phyloP scores from a whole-genome alignment of 176 grass and related monocot genomes.

The Oryza meridionalis region DNA sequence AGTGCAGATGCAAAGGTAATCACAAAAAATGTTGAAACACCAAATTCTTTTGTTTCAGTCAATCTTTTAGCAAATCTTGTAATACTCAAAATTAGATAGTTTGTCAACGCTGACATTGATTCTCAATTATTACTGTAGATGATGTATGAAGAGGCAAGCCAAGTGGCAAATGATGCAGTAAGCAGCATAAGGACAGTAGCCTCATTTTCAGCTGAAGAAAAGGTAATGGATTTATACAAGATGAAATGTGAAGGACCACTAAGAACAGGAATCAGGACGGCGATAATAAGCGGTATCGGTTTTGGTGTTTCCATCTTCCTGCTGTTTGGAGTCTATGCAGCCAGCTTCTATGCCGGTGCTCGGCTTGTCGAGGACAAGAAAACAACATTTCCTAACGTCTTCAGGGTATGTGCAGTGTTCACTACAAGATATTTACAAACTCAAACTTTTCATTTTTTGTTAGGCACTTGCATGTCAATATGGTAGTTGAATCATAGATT shows the following conservation, averaged over 20 bases:
- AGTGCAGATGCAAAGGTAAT: constrained; percentile 83
- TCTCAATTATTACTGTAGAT: constrained; percentile 46
- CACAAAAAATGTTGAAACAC: neutral
- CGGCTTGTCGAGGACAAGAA: constrained; percentile 53
- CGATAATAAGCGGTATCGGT: constrained; percentile 74
- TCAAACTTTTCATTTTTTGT: neutral
- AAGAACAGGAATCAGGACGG: constrained; percentile 69
- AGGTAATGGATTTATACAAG: constrained; percentile 75
- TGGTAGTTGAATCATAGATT: neutral
- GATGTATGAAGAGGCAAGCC: constrained; percentile 91
- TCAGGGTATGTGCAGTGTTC: constrained; percentile 53
- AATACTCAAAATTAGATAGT: neutral
- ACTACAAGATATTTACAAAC: neutral
- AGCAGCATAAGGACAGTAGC: constrained; percentile 86
- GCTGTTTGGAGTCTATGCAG: constrained; percentile 44
- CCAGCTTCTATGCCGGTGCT: constrained; percentile 76
- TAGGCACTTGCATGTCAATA: neutral
- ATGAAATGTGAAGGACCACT: constrained; percentile 75
- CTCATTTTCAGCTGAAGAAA: constrained; percentile 90
- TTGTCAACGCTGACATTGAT: constrained; percentile 4
- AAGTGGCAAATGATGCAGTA: constrained; percentile 85
- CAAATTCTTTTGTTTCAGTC: neutral
- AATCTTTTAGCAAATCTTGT: neutral
- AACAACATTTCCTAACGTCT: constrained; percentile 67
- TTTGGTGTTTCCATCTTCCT: constrained; percentile 39